Evolutionary conservation across 2,329 filamentous ascomycete genomes (phyloP).

Genomic region (Ophiostoma sp.): DNA sequence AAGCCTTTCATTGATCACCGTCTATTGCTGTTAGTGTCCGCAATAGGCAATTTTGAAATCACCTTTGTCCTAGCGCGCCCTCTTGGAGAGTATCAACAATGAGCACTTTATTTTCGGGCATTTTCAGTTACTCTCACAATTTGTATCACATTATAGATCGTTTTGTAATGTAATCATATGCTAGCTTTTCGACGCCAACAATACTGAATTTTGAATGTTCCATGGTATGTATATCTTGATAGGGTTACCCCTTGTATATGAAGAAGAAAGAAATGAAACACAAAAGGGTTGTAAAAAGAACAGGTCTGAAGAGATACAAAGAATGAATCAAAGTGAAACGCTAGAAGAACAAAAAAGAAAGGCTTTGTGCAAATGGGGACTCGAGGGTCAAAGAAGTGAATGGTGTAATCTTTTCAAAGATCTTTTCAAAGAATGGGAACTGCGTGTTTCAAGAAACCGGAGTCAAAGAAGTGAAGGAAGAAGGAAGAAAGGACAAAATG

Average conservation of each 20-base stretch:
- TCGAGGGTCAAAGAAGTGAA: slow-evolving; percentile 13
- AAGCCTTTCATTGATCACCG: background rate
- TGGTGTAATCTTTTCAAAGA: background rate
- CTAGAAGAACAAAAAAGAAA: background rate
- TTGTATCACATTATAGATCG: background rate
- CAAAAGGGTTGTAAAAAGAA: background rate
- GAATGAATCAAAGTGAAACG: slow-evolving; percentile 3
- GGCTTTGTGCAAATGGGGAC: slow-evolving; percentile 1
- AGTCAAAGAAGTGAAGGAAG: slow-evolving; percentile 7
- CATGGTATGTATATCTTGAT: background rate
- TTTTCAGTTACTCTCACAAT: background rate
- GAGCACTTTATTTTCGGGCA: no score
- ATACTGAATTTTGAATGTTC: background rate
- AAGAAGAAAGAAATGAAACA: background rate
- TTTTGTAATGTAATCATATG: background rate
- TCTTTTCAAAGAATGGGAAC: slow-evolving; percentile 7
- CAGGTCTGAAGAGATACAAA: background rate
- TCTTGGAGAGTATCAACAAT: no score
- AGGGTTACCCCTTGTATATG: background rate
- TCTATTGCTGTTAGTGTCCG: slow-evolving; percentile 1
- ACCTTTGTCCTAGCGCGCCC: background rate
- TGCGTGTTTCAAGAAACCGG: slow-evolving; percentile 6
- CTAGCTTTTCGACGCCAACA: background rate
- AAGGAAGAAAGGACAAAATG: slow-evolving; percentile 1
- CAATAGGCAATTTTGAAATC: background rate